Conservation (phyloP, 164 flowering plant genomes). For the Cinnamomum chago region DNA sequence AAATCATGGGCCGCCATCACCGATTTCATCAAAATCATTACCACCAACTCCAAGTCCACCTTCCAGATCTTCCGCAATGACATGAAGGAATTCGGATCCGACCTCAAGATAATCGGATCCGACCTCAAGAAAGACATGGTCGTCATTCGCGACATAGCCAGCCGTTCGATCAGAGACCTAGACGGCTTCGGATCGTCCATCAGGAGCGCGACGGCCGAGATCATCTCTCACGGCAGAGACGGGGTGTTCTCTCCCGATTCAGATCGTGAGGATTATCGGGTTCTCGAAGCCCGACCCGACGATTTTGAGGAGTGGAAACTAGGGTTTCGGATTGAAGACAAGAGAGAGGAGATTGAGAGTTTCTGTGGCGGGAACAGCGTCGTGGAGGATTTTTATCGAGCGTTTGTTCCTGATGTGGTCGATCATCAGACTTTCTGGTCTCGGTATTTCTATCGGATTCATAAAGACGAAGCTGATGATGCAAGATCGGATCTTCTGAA, state of each 20-base stretch:
- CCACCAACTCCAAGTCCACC: constrained; percentile 61
- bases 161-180: constrained; percentile 57
- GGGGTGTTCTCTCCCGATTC: constrained; percentile 28
- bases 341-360: constrained; percentile 44
- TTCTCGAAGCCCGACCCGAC: constrained; percentile 23
- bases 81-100: constrained; percentile 68
- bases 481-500: constrained; percentile 67
- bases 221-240: constrained; percentile 58
- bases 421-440: constrained; percentile 62
- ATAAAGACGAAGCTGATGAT: constrained; percentile 57
- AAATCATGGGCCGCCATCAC: constrained; percentile 29
- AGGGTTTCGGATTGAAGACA: constrained; percentile 56
- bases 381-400: constrained; percentile 37
- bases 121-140: constrained; percentile 66
- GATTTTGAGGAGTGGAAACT: constrained; percentile 56
- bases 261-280: constrained; percentile 29
- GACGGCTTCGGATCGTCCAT: constrained; percentile 65
- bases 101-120: constrained; percentile 47
- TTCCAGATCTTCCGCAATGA: constrained; percentile 63
- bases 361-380: constrained; percentile 41
- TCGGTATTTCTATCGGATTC: constrained; percentile 61
- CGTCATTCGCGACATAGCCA: constrained; percentile 50
- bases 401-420: constrained; percentile 49
- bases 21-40: constrained; percentile 49
- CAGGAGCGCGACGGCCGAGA: constrained; percentile 55